Percentiles rank a stretch among this genome's conserved stretches.
These are phyloP conservation scores for Pontederia crassipes DNA, from an alignment of 176 grass and related monocot genomes.

Conservation along the genomic window DNA sequence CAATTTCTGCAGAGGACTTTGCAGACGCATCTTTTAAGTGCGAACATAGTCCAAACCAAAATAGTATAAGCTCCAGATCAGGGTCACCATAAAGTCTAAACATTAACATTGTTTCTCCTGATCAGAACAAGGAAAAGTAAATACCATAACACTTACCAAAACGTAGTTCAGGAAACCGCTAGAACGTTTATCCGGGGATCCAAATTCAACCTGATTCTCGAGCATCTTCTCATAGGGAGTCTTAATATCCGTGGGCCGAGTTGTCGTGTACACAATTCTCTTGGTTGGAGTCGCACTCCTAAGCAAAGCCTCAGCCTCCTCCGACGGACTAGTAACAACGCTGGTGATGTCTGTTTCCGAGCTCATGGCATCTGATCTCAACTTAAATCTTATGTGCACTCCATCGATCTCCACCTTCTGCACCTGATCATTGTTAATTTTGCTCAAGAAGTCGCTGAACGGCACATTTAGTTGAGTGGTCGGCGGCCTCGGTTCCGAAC, in stretches of 20 bases:
- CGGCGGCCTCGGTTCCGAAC: constrained; percentile 56
- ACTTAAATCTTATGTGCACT: constrained; percentile 78
- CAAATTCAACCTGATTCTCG: constrained; percentile 90
- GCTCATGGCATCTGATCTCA: constrained; percentile 38
- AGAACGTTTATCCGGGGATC: constrained; percentile 77
- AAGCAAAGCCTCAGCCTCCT: constrained; percentile 29
- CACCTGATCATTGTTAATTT: constrained; percentile 78
- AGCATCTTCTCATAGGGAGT: constrained; percentile 99
- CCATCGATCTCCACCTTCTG: constrained; percentile 97
- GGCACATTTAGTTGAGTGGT: constrained; percentile 60
- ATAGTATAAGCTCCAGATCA: too few species aligned
- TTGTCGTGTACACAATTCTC: constrained; percentile 71
- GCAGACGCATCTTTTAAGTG: too few species aligned
- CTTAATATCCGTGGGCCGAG: constrained; percentile 78
- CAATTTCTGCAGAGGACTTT: too few species aligned
- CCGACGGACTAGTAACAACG: constrained; percentile 19
- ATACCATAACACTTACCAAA: constrained; percentile 39
- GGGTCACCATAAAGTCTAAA: too few species aligned
- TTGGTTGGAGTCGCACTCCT: constrained; percentile 39
- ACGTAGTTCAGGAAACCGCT: constrained; percentile 87
- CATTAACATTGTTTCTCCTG: too few species aligned
- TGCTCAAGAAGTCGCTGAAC: constrained; percentile 85
- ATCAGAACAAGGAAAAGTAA: too few species aligned
- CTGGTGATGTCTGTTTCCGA: constrained; percentile 10
- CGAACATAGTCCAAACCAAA: too few species aligned